phyloP scores from a whole-genome alignment of 2,329 filamentous ascomycete genomes.

The Apiospora phragmitis region DNA sequence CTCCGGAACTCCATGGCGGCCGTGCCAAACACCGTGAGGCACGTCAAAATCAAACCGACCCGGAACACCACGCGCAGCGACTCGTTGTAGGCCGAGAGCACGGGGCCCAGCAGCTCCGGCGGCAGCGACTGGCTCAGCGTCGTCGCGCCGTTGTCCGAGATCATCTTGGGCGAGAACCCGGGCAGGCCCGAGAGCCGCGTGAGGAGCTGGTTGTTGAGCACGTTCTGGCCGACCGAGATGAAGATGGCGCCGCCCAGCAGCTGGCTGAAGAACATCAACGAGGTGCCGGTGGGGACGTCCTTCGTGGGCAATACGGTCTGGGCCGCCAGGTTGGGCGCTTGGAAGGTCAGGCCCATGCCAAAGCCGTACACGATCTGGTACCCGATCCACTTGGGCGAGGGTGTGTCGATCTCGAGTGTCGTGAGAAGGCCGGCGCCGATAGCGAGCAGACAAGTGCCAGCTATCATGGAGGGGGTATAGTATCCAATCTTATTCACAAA shows the following conservation, averaged over 20 bases:
- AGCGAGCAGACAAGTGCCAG: constrained; percentile 36
- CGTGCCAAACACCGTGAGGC: constrained; percentile 54
- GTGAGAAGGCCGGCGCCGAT: constrained; percentile 44
- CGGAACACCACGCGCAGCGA: constrained; percentile 61
- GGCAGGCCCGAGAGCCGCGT: constrained; percentile 33
- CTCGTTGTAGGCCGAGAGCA: constrained; percentile 57
- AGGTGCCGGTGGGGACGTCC: constrained; percentile 44
- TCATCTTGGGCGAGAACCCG: constrained; percentile 25
- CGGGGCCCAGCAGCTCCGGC: constrained; percentile 22
- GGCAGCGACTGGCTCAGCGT: constrained; percentile 23
- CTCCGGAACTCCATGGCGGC: constrained; percentile 61
- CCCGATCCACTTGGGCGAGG: constrained; percentile 34
- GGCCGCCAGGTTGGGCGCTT: constrained; percentile 46
- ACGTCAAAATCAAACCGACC: constrained; percentile 56
- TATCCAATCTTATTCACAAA: constrained; percentile 41
- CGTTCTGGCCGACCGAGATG: constrained; percentile 45
- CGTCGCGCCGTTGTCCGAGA: constrained; percentile 33
- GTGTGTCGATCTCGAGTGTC: constrained; percentile 38
- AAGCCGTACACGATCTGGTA: constrained; percentile 47
- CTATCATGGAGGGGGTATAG: constrained; percentile 45
- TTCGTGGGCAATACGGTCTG: constrained; percentile 43
- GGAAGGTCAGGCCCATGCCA: constrained; percentile 44
- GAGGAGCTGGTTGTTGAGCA: constrained; percentile 43
- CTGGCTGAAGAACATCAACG: constrained; percentile 47
- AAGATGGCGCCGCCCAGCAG: constrained; percentile 48